Conservation (phyloP, 139 green algal species). For the Chlamydomonas asymmetrica region DNA sequence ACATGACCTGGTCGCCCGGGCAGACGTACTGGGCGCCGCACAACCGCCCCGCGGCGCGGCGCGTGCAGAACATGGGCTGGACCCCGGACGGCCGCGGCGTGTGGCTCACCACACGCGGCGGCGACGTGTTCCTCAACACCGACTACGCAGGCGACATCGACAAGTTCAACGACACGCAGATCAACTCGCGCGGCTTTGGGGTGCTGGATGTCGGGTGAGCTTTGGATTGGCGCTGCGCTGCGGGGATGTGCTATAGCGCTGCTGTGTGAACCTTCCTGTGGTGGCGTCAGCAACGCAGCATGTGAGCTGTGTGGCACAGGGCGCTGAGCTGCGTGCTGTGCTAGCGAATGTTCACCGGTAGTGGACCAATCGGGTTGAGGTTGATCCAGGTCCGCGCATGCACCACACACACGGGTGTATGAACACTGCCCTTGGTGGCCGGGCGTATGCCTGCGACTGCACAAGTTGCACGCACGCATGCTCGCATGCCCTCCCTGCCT, state of each 20-base stretch:
- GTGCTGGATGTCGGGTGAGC: constrained; percentile 90
- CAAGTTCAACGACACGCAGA: constrained; percentile 74
- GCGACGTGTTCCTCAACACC: constrained; percentile 75
- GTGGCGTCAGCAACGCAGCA: too few species aligned
- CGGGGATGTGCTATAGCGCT: too few species aligned
- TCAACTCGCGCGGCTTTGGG: constrained; percentile 93
- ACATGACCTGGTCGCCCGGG: constrained; percentile 95
- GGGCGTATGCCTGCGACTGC: too few species aligned
- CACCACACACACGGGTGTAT: too few species aligned
- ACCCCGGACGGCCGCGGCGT: constrained; percentile 64
- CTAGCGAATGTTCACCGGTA: too few species aligned
- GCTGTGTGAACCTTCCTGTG: neutral
- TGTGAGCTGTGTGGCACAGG: too few species aligned
- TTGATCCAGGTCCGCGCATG: too few species aligned
- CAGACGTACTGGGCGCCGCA: constrained; percentile 93
- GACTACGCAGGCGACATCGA: constrained; percentile 57
- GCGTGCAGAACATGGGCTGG: constrained; percentile 97
- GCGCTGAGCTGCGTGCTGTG: too few species aligned
- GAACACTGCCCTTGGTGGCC: too few species aligned
- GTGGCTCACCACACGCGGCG: constrained; percentile 92
- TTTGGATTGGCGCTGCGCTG: too few species aligned
- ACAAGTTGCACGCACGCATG: neutral
- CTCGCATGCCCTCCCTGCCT: neutral
- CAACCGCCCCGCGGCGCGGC: constrained; percentile 87
- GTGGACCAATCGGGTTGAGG: too few species aligned